A percentile compares a stretch with the other conserved stretches of the same genome.
phyloP scores from a whole-genome alignment of 2,329 filamentous ascomycete genomes.

The Fusarium graminum region DNA sequence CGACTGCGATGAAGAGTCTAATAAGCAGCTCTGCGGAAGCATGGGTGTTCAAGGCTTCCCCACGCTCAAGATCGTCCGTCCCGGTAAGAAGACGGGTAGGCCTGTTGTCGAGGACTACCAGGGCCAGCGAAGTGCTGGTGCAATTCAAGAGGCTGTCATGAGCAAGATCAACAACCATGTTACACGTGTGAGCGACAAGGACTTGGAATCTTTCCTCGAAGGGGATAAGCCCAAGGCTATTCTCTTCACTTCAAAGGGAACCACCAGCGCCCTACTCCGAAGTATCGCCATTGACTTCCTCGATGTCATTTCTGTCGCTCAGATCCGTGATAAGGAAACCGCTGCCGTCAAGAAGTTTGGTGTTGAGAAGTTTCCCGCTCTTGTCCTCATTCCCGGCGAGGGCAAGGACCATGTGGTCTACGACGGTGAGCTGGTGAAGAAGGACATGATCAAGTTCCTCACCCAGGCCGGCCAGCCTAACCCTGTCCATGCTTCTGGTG shows the following conservation, averaged over 20 bases:
- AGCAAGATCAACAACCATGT: conserved; percentile 95
- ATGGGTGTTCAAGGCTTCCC: conserved; percentile 96
- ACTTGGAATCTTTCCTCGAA: conserved; percentile 80
- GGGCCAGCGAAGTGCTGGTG: conserved; percentile 84
- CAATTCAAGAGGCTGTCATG: conserved; percentile 86
- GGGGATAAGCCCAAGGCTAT: conserved; percentile 84
- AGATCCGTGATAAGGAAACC: conserved; percentile 85
- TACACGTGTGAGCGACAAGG: conserved; percentile 82
- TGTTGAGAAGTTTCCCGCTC: conserved; percentile 80
- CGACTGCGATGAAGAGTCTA: conserved; percentile 93
- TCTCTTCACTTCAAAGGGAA: conserved; percentile 93
- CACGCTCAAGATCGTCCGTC: conserved; percentile 92
- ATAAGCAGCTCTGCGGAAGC: conserved; percentile 86
- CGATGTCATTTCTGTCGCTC: conserved; percentile 81
- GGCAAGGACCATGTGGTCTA: conserved; percentile 78
- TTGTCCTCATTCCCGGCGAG: conserved; percentile 82
- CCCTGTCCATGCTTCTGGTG: conserved; percentile 67
- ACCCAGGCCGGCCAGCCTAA: conserved; percentile 84
- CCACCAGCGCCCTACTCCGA: conserved; percentile 84
- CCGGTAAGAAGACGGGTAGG: conserved; percentile 81
- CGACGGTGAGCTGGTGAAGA: conserved; percentile 87
- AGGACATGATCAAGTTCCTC: conserved; percentile 83
- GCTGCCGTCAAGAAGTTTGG: conserved; percentile 79
- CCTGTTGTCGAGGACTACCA: conserved; percentile 93
- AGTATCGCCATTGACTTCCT: conserved; percentile 92